Evolutionary conservation across 1,139 yeast genomes (phyloP), one percentile per base, ranked within the genome.

Genomic region (Lodderomyces parapsilosis): DNA sequence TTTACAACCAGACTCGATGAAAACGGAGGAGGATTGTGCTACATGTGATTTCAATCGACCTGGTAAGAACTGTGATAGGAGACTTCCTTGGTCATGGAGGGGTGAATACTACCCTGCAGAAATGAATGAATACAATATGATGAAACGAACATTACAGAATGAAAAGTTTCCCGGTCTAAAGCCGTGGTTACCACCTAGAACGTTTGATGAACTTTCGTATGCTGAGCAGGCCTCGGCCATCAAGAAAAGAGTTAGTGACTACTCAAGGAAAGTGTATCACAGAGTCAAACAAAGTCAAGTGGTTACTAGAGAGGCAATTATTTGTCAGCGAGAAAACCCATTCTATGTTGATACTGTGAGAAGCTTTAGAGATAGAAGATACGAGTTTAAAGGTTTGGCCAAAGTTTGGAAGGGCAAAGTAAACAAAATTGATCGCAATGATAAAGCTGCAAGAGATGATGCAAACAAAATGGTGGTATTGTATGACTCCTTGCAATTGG

Each of bases 21-120:
- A 93, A 55, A 71, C 86, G 0, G 99, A 93, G 59, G 89, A 89
- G 54, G 96, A 90, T 56, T 94, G 99, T 68, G 99, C 99, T 0
- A 81, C 96, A 32, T 94, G 99, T 71, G 99, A 94, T 57, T 94
- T 90, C 65, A 94, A 94, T 59, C 74, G 96, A 44, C 98, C 98
- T 0, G 98, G 96, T 2, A 93, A 93, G 57, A 78, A 74, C 11
- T 94, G 99, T 71, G 99, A 93, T 55, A 74, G 99, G 59, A 71
- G 94, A 47, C 68, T 94, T 45, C 89, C 93, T 0, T 94, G 99
- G 99, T 77, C 96, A 3, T 94, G 99, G 99, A 82, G 99, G 70
- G 99, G 98, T 44, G 99, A 94, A 56, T 94, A 76, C 55, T 86
- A 74, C 52, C 99, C 99, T 0, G 90, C 98, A 0, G 85, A 88